Base-by-base conservation (phyloP, 768 basidiomycete species). In the Tephrocybe sp. region DNA sequence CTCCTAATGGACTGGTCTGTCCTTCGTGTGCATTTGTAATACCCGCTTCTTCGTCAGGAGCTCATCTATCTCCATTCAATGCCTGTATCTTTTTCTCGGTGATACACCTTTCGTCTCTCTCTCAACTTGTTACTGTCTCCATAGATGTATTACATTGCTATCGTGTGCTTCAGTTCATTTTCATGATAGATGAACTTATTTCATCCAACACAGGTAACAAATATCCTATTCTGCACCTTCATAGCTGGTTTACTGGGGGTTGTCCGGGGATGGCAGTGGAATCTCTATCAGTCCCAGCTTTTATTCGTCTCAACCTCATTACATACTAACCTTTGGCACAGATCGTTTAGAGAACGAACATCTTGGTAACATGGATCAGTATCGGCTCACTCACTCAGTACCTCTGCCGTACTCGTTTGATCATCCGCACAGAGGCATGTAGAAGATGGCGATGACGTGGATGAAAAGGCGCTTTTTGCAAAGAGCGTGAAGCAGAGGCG, bases 1-100 rank as follows among this genome's bases (percentile, higher is more conserved):
- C 65, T 92, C 30, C 62, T 87, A 9, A 89, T 95, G 82, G 96
- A 98, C 65, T 98, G 96, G 96, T 91, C 89, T 1, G 63, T 98
- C 39, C 71, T 92, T 38, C 75, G 80, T 50, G 73, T 77, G 4
- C 83, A 73, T 51, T 71, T 75, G 7, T 71, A 59, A 53, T 73
- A 87, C 55, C 78, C 71, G 16, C 70, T 90, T 34, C 76, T 98
- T 2, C 83, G 97, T 14, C 66, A 72, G 4, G 89, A 95, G 33
- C 68, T 96, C 30, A 70, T 90, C 2, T 98, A 94, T 65, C 71
- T 76, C 5, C 77, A 84, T 40, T 62, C 80, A 36, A 70, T 84
- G 56, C 72, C 76, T 17, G 87, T 91, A 43, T 58, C 77, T 63
- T n/a, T 30, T 16, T 22, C 33, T 16, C 20, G 16, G n/a, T n/a